Base-by-base conservation (phyloP, 2,329 filamentous ascomycete genomes). In the Pseudogymnoascus destructans region DNA sequence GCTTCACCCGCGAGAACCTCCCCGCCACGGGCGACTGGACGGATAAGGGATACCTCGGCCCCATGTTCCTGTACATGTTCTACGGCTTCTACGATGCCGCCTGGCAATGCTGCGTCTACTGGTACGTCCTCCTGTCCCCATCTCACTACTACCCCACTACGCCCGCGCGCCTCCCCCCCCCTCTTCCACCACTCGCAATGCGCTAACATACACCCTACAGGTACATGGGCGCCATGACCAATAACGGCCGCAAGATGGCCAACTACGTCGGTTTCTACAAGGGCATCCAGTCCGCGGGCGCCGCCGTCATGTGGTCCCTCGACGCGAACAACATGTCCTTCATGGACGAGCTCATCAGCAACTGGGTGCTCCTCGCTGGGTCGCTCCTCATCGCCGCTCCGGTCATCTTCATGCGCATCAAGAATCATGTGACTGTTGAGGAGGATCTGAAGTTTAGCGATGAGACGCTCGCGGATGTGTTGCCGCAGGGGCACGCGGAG, bases 221-320 rank as follows among this genome's bases (percentile, higher is more conserved):
- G 85, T 91, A 86, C 75, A 95, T 97, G 86, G 92, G 92, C 56
- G 82, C 91, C 6, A 78, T 96, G 42, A 91, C 88, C 69, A 97
- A 97, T 80, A 95, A 92, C 63, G 83, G 87, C 61, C 89, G 91
- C 71, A 92, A 90, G 71, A 81, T 92, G 25, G 91, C 92, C 74
- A 95, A 96, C 76, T 86, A 92, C 67, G 87, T 89, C 40, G 91
- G 88, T 62, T 91, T 87, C 76, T 93, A 93, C 79, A 93, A 93
- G 75, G 85, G 85, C 56, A 87, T 95, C 63, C 89, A 95, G 71
- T 92, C 87, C n/a, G 88, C 87, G 15, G 89, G 89, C 65, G 84
- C 85, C 2, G 89, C 87, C 60, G 80, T 91, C 65, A 86, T 81
- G 66, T 87, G 81, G 82, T 79, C 82, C 23, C 70, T 93, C 58